phyloP scores from a whole-genome alignment of 768 basidiomycete species.

The Rhizopogon salebrosus region DNA sequence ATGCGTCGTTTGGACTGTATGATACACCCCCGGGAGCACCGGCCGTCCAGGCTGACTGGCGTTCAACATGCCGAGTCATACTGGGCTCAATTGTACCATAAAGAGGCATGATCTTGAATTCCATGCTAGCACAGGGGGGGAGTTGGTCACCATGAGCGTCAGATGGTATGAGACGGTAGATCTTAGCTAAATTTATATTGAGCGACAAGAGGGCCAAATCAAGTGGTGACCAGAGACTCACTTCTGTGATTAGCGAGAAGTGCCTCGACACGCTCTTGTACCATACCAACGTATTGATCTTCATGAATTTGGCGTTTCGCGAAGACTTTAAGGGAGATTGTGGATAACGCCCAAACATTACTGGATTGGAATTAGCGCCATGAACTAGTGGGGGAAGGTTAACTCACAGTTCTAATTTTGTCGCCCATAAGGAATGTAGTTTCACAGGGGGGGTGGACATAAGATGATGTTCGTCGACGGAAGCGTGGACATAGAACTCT shows the following conservation, averaged over 20 bases:
- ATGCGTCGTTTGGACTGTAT: background rate
- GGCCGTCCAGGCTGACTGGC: background rate
- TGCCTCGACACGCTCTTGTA: background rate
- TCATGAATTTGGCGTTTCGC: slow-evolving; percentile 2
- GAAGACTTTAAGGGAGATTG: slow-evolving; percentile 6
- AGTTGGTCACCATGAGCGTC: background rate
- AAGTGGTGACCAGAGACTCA: background rate
- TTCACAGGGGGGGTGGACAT: background rate
- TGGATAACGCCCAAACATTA: slow-evolving; percentile 1
- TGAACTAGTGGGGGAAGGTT: no score
- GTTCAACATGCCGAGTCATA: background rate
- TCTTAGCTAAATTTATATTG: background rate
- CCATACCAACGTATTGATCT: slow-evolving; percentile 5
- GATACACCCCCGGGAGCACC: background rate
- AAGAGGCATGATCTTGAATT: background rate
- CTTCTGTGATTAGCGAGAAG: background rate
- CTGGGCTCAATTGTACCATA: background rate
- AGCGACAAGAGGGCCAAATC: background rate
- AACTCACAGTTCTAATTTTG: slow-evolving; percentile 1
- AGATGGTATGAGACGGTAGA: background rate
- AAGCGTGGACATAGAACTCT: slow-evolving; percentile 2
- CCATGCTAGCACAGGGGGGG: background rate
- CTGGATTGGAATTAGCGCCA: background rate
- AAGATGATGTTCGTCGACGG: background rate
- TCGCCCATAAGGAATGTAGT: slow-evolving; percentile 1